Conservation (phyloP, 139 green algal genomes). For the Closterium sp. region DNA sequence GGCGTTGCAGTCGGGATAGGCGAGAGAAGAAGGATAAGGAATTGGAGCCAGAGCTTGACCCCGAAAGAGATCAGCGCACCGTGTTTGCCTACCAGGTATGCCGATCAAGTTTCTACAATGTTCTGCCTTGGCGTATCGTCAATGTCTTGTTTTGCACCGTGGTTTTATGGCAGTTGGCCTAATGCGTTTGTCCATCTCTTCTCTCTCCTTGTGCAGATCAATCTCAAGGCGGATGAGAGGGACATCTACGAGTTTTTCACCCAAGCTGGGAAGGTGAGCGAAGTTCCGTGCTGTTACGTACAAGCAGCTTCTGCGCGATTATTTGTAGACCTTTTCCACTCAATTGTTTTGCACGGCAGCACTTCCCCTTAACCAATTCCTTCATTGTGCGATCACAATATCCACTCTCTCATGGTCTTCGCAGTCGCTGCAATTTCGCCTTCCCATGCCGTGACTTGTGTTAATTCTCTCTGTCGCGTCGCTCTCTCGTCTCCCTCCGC, state of each 20-base stretch:
- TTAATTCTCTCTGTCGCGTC: not conserved
- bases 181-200: not conserved
- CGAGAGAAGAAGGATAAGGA: slow-evolving; percentile 34
- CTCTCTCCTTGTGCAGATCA: slow-evolving; percentile 34
- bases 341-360: no score
- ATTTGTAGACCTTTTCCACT: not conserved
- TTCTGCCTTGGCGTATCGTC: not conserved
- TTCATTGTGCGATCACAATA: not conserved
- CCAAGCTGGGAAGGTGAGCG: slow-evolving; percentile 40
- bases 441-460: not conserved
- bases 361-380: no score
- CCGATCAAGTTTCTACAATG: not conserved
- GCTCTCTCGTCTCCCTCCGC: not conserved
- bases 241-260: slow-evolving; percentile 52
- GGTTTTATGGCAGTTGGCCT: not conserved
- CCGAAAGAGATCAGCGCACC: slow-evolving; percentile 43
- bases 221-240: slow-evolving; percentile 47
- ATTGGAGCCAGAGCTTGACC: slow-evolving; percentile 34
- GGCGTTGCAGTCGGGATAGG: slow-evolving; percentile 1
- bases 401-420: not conserved
- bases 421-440: not conserved
- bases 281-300: not conserved
- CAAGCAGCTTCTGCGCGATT: not conserved
- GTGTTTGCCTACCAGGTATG: slow-evolving; percentile 49
- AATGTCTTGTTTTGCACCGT: not conserved